A percentile compares a stretch with the other conserved stretches of the same genome.
Evolutionary conservation across 148 eudicot genomes (phyloP).

Genomic region (Cornus florida): DNA sequence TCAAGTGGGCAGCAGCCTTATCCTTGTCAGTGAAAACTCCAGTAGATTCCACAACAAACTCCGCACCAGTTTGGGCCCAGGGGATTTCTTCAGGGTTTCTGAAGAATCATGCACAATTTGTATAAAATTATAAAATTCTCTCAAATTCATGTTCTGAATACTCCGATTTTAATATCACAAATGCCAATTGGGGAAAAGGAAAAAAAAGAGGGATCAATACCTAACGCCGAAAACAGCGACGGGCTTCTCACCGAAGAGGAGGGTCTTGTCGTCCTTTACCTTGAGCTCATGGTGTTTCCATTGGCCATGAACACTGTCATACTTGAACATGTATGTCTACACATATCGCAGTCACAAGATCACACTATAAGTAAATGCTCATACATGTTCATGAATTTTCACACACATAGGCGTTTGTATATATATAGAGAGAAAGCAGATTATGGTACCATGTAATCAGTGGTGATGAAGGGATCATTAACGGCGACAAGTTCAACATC

Average conservation of each 20-base stretch:
- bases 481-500: constrained; percentile 82
- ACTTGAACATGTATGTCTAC: constrained; percentile 66
- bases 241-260: constrained; percentile 43
- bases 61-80: constrained; percentile 66
- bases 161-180: neutral
- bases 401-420: too few species aligned
- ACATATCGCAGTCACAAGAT: neutral
- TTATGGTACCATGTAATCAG: constrained; percentile 62
- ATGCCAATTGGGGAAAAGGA: neutral
- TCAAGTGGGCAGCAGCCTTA: constrained; percentile 71
- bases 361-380: neutral
- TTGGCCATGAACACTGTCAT: constrained; percentile 50
- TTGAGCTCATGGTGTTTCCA: constrained; percentile 46
- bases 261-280: constrained; percentile 44
- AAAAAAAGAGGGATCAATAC: constrained; percentile 11
- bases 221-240: constrained; percentile 43
- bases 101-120: neutral
- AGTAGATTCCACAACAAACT: constrained; percentile 68
- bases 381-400: too few species aligned
- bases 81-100: constrained; percentile 86
- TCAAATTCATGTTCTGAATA: neutral
- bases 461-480: constrained; percentile 72
- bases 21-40: constrained; percentile 76
- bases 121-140: neutral
- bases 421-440: neutral